Percentiles rank a stretch among this genome's conserved stretches.
Evolutionary conservation across 306 rosid species (phyloP).

Genomic region (Styphnolobium japonicum): DNA sequence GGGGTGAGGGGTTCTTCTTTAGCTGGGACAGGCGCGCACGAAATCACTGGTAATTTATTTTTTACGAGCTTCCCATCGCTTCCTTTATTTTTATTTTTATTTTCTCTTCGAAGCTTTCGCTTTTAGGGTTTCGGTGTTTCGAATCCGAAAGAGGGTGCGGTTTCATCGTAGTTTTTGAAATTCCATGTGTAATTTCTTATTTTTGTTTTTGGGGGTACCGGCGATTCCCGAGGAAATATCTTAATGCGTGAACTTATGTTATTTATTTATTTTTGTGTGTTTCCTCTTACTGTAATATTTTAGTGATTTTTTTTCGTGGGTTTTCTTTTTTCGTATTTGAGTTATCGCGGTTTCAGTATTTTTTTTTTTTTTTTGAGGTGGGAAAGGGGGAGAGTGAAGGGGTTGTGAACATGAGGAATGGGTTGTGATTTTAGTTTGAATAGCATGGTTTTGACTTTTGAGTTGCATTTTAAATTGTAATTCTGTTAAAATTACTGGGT

Average conservation of each 20-base stretch:
- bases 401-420: background rate
- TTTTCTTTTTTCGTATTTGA: background rate
- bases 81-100: background rate
- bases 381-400: background rate
- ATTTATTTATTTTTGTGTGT: background rate
- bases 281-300: background rate
- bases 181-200: background rate
- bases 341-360: background rate
- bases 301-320: background rate
- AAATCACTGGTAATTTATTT: conserved; percentile 7
- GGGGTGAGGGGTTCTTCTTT: conserved; percentile 18
- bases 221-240: background rate
- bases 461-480: conserved; percentile 17
- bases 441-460: background rate
- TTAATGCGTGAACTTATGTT: background rate
- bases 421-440: background rate
- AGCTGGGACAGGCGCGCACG: background rate
- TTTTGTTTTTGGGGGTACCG: background rate
- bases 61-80: background rate
- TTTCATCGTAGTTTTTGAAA: background rate
- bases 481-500: background rate
- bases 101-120: background rate
- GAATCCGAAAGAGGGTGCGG: conserved; percentile 11
- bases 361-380: background rate
- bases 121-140: conserved; percentile 43